Evolutionary conservation across 176 grass and related monocot genomes (phyloP).

Genomic region (Alopecurus myosuroides): DNA sequence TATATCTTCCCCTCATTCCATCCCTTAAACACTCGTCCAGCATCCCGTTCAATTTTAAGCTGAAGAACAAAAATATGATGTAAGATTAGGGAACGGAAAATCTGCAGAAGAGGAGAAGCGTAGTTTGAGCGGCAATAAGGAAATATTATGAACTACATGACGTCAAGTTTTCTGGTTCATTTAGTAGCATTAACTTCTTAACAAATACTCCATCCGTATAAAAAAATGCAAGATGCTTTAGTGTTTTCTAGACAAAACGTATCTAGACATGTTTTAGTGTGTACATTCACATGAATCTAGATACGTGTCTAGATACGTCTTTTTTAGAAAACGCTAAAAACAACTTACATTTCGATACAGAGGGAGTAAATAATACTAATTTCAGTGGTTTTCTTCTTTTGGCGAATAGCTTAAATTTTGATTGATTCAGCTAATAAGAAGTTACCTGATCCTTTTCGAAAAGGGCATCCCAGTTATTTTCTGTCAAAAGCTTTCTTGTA

Average conservation of each 20-base stretch:
- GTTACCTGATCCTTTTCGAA: slow-evolving; percentile 85
- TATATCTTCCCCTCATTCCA: slow-evolving; percentile 86
- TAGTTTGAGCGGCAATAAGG: not conserved
- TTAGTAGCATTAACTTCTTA: not conserved
- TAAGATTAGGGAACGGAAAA: not conserved
- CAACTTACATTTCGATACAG: no score
- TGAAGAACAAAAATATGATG: slow-evolving; percentile 26
- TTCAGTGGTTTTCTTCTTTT: not conserved
- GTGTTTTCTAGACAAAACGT: no score
- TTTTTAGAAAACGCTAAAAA: no score
- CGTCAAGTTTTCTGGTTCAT: not conserved
- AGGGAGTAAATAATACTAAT: no score
- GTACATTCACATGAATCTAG: no score
- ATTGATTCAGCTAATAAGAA: not conserved
- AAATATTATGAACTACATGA: not conserved
- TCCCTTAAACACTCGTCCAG: slow-evolving; percentile 55
- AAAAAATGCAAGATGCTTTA: no score
- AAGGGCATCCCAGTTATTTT: slow-evolving; percentile 78
- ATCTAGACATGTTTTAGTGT: no score
- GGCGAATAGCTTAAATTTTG: not conserved
- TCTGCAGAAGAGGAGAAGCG: not conserved
- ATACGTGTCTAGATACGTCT: no score
- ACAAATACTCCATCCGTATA: no score
- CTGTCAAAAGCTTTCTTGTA: slow-evolving; percentile 56
- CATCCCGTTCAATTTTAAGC: slow-evolving; percentile 64